Evolutionary conservation across 768 basidiomycete species (phyloP).

Genomic region (Boletellus ananiceps): DNA sequence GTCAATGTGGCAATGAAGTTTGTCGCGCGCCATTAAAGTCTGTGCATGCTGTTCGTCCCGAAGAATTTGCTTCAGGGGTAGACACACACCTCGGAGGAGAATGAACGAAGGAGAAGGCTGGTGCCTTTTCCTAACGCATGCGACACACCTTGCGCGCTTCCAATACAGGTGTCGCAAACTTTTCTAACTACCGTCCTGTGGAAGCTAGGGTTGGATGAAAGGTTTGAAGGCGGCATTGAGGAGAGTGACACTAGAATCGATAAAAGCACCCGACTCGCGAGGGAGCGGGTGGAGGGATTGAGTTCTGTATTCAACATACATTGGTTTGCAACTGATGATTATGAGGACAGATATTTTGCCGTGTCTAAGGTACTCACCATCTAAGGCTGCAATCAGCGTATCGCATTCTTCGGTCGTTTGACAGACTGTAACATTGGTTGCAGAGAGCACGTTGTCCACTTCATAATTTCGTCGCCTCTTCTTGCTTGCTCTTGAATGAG

Average conservation of each 20-base stretch:
- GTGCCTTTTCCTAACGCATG: slow-evolving; percentile 59
- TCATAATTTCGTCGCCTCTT: slow-evolving; percentile 70
- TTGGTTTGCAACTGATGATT: slow-evolving; percentile 44
- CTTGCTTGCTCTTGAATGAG: slow-evolving; percentile 51
- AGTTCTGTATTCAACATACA: slow-evolving; percentile 50
- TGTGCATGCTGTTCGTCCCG: slow-evolving; percentile 9
- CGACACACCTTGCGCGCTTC: slow-evolving; percentile 51
- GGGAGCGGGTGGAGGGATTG: slow-evolving; percentile 49
- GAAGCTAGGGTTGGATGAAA: slow-evolving; percentile 51
- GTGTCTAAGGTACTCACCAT: slow-evolving; percentile 42
- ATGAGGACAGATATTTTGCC: neutral
- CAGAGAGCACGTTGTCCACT: slow-evolving; percentile 67
- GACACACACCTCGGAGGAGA: slow-evolving; percentile 30
- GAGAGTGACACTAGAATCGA: slow-evolving; percentile 55
- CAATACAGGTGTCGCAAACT: slow-evolving; percentile 45
- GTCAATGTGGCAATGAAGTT: slow-evolving; percentile 43
- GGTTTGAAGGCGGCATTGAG: slow-evolving; percentile 47
- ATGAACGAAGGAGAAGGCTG: slow-evolving; percentile 48
- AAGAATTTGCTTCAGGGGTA: neutral
- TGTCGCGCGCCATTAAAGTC: slow-evolving; percentile 12
- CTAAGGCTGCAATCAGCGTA: slow-evolving; percentile 48
- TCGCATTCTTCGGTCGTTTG: slow-evolving; percentile 47
- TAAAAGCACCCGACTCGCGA: slow-evolving; percentile 54
- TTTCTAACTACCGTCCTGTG: slow-evolving; percentile 41
- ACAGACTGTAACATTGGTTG: slow-evolving; percentile 44